Evolutionary conservation across 2,329 filamentous ascomycete genomes (phyloP).

Genomic region (Bipolaris cookei): DNA sequence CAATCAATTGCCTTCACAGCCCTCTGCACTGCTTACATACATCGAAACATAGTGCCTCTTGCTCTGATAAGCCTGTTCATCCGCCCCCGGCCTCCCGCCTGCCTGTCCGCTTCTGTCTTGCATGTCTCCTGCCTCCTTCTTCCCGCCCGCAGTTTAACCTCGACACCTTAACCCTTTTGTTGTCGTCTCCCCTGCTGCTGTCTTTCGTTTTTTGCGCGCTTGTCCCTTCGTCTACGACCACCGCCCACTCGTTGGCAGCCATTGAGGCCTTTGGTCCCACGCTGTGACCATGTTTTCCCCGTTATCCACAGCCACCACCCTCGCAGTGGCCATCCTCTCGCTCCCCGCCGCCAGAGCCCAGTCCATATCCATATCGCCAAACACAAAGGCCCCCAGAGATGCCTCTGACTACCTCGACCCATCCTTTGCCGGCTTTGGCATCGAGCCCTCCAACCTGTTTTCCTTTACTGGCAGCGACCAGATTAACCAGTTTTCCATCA

Average conservation of each 20-base stretch:
- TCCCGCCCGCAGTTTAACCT: too few species aligned
- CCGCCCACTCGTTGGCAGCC: conserved; percentile 2
- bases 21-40: too few species aligned
- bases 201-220: conserved; percentile 4
- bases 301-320: conserved; percentile 19
- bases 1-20: not conserved
- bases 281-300: conserved; percentile 29
- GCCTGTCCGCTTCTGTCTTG: not conserved
- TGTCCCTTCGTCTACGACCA: not conserved
- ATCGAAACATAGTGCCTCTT: too few species aligned
- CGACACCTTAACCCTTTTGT: not conserved
- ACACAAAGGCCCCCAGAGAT: conserved; percentile 34
- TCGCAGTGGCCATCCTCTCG: conserved; percentile 28
- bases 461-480: conserved; percentile 56
- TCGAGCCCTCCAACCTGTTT: conserved; percentile 61
- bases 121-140: not conserved
- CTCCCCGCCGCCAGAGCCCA: conserved; percentile 31
- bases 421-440: conserved; percentile 59
- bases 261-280: conserved; percentile 1
- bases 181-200: not conserved
- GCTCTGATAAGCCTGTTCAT: not conserved
- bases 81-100: not conserved
- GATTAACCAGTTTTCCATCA: conserved; percentile 55
- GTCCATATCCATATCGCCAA: conserved; percentile 42
- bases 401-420: conserved; percentile 50